Base-by-base conservation (phyloP, 257 asterid genomes). In the Solanum sejunctum region DNA sequence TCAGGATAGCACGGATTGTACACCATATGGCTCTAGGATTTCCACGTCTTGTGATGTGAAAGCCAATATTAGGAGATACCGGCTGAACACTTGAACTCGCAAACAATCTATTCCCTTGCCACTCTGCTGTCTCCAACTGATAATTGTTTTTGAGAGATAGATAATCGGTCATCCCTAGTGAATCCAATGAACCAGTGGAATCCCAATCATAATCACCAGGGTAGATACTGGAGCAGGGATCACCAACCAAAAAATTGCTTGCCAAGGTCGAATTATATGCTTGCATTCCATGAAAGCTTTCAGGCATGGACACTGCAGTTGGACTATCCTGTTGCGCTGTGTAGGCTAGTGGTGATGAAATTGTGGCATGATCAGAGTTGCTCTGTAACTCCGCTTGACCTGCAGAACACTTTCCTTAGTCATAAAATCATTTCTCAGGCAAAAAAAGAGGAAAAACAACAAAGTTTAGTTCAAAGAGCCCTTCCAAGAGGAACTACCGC, bases 1-100 rank as follows among this genome's bases (percentile, higher is more conserved):
- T 94, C 13, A 95, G 90, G 86, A 90, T 96, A 2, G 98, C 97
- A 5, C 93, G 88, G 71, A 95, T 90, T 89, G 93, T 94, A 90
- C 97, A 92, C 99, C 98, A 94, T 70, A 92, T 88, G 7, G 91
- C 87, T 86, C 86, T 91, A 71, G 97, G 88, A 81, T 84, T 91
- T 67, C 92, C 89, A 70, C 41, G 85, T 78, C 89, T 86, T 47
- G 95, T 85, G 75, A 87, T 83, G 51, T 56, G 73, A 79, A 88
- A 56, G 84, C 87, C 90, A 51, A 92, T 72, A 85, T 88, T 81
- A 80, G 95, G 89, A 80, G 93, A 90, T 26, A 86, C 58, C 12
- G 87, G 60, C 60, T 87, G 89, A 20, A 88, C 88, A 83, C 54
- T 84, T 72, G 90, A 91, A 87, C 86, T 85, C 55, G 86, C 10